A percentile compares a stretch with the other conserved stretches of the same genome.
phyloP scores from a whole-genome alignment of 768 basidiomycete genomes.

The Boletus rubroflammeus region DNA sequence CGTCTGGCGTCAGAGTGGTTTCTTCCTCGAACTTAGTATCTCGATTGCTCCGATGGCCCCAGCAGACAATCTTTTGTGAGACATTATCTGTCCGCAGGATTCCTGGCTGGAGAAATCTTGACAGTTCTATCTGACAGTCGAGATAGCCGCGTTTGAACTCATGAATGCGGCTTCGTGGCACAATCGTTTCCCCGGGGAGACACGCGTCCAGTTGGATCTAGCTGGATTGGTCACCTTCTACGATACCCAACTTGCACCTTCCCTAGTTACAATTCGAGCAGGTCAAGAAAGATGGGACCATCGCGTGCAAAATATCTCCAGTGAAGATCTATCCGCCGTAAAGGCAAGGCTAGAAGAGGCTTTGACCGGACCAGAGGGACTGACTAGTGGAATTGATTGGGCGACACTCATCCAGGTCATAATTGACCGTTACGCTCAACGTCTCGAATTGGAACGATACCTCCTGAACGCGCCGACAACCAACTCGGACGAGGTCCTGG shows the following conservation, averaged over 20 bases:
- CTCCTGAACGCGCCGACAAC: constrained; percentile 16
- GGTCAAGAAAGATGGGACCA: constrained; percentile 20
- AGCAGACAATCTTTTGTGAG: background rate
- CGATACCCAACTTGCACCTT: constrained; percentile 20
- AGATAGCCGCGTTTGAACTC: constrained; percentile 5
- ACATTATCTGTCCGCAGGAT: background rate
- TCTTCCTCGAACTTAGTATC: constrained; percentile 36
- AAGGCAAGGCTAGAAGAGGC: constrained; percentile 3
- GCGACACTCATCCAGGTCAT: constrained; percentile 24
- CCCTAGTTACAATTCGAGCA: constrained; percentile 12
- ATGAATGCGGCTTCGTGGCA: constrained; percentile 24
- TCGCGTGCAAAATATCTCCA: constrained; percentile 12
- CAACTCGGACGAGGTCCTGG: background rate
- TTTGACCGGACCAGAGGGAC: background rate
- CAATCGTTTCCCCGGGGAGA: constrained; percentile 25
- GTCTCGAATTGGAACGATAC: constrained; percentile 25
- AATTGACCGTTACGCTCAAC: constrained; percentile 30
- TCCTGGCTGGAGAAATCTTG: background rate
- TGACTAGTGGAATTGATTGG: constrained; percentile 34
- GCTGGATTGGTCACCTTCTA: constrained; percentile 25
- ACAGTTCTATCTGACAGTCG: background rate
- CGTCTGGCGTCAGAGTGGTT: constrained; percentile 18
- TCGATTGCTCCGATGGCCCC: background rate
- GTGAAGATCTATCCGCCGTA: constrained; percentile 5
- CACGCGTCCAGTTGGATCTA: constrained; percentile 20